phyloP scores from a whole-genome alignment of 495 filamentous ascomycete genomes.

The Aspergillus baeticus region DNA sequence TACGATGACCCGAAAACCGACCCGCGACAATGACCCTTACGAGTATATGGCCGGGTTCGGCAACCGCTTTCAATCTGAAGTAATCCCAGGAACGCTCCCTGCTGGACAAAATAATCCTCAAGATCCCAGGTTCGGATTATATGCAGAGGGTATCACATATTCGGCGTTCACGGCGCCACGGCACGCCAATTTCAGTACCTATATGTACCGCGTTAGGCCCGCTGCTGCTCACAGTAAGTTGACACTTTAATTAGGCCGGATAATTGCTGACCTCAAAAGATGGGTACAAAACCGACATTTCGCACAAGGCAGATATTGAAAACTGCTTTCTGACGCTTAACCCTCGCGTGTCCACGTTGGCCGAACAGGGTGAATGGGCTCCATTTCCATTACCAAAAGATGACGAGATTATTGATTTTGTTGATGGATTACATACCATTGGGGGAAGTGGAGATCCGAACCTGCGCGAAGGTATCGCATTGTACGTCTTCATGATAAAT shows the following conservation, averaged over 20 bases:
- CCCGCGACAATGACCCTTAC: conserved; percentile 44
- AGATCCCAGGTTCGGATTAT: conserved; percentile 41
- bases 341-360: conserved; percentile 34
- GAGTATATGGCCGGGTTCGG: conserved; percentile 41
- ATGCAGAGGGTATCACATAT: conserved; percentile 63
- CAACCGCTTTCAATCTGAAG: conserved; percentile 39
- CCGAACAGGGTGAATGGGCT: conserved; percentile 42
- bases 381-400: conserved; percentile 37
- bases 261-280: conserved; percentile 17
- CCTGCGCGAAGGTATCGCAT: conserved; percentile 33
- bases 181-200: conserved; percentile 39
- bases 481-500: conserved; percentile 39
- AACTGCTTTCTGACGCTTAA: conserved; percentile 42
- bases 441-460: conserved; percentile 40
- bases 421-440: conserved; percentile 39
- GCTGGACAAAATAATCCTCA: conserved; percentile 44
- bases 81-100: conserved; percentile 41
- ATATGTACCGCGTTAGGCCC: conserved; percentile 42
- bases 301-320: conserved; percentile 36
- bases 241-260: background rate
- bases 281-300: conserved; percentile 33
- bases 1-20: conserved; percentile 40
- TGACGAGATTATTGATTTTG: conserved; percentile 37
- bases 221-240: conserved; percentile 40
- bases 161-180: conserved; percentile 46